Percentiles rank a stretch among this genome's conserved stretches.
Conservation (phyloP, 2,329 filamentous ascomycete genomes). For the Didymella keratinophila region DNA sequence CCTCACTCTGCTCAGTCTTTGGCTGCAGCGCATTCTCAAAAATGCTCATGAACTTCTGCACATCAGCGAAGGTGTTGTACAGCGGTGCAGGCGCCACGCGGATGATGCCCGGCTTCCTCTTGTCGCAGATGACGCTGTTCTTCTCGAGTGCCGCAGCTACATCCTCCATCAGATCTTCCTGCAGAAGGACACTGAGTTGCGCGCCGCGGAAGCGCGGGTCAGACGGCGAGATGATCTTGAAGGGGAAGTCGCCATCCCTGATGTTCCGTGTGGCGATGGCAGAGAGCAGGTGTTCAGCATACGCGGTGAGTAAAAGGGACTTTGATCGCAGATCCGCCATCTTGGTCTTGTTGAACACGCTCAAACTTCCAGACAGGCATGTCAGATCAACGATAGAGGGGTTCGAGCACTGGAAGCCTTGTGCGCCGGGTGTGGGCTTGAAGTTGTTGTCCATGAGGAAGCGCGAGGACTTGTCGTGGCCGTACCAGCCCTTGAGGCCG, state of each 20-base stretch:
- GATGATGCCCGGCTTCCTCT: conserved; percentile 85
- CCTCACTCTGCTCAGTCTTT: conserved; percentile 13
- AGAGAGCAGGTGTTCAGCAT: conserved; percentile 54
- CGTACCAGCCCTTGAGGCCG: conserved; percentile 85
- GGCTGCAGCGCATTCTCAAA: conserved; percentile 55
- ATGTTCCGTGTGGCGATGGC: conserved; percentile 34
- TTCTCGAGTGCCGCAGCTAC: conserved; percentile 71
- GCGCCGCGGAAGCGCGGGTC: conserved; percentile 74
- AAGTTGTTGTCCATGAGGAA: conserved; percentile 88
- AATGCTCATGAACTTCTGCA: conserved; percentile 56
- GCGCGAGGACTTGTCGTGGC: conserved; percentile 75
- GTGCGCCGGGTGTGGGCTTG: conserved; percentile 76
- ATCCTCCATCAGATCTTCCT: conserved; percentile 71
- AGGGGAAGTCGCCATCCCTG: conserved; percentile 41
- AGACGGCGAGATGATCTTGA: conserved; percentile 70
- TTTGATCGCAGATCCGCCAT: conserved; percentile 74
- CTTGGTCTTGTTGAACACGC: conserved; percentile 74
- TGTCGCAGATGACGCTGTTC: conserved; percentile 78
- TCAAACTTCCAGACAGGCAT: conserved; percentile 74
- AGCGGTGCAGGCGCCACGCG: conserved; percentile 82
- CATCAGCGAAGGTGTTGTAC: conserved; percentile 82
- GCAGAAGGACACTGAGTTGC: conserved; percentile 78
- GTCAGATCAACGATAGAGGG: conserved; percentile 81
- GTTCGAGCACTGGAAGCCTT: conserved; percentile 85
- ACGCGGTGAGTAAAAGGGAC: conserved; percentile 76